A percentile compares a stretch with the other conserved stretches of the same genome.
These are phyloP conservation scores for Fragaria ananassa DNA, from an alignment of 306 rosid genomes.

Conservation along the genomic window DNA sequence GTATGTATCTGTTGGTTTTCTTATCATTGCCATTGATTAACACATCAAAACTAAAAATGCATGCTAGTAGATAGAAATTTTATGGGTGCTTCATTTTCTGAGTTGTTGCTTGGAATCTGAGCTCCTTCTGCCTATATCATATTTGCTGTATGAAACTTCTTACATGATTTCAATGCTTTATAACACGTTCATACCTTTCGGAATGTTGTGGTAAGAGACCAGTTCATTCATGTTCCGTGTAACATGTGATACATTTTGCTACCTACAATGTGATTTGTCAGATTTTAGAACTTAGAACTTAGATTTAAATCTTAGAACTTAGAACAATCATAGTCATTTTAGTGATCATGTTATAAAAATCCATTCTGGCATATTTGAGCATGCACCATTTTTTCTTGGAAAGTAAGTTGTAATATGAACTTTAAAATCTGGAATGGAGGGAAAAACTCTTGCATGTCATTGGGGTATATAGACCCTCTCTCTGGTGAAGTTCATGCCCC, in stretches of 20 bases:
- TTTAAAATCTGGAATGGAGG: not conserved
- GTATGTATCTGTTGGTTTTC: slow-evolving; percentile 98
- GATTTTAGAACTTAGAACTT: not conserved
- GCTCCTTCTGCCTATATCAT: slow-evolving; percentile 24
- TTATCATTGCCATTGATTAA: slow-evolving; percentile 94
- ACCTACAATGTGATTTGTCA: not conserved
- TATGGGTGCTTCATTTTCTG: slow-evolving; percentile 32
- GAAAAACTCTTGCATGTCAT: not conserved
- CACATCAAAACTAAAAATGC: slow-evolving; percentile 25
- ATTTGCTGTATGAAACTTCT: slow-evolving; percentile 42
- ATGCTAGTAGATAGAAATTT: slow-evolving; percentile 49
- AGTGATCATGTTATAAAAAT: not conserved
- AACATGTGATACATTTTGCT: not conserved
- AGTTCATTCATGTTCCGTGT: not conserved
- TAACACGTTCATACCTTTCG: not conserved
- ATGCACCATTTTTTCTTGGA: not conserved
- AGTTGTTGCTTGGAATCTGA: slow-evolving; percentile 28
- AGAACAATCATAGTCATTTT: not conserved
- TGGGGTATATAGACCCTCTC: not conserved
- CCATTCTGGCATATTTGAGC: not conserved
- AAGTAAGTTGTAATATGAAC: not conserved
- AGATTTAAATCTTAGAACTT: not conserved
- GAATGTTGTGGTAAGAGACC: not conserved
- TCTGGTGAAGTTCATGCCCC: not conserved
- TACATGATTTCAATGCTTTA: slow-evolving; percentile 6